Conservation (phyloP, 306 rosid species). For the Rubus parviflorus region DNA sequence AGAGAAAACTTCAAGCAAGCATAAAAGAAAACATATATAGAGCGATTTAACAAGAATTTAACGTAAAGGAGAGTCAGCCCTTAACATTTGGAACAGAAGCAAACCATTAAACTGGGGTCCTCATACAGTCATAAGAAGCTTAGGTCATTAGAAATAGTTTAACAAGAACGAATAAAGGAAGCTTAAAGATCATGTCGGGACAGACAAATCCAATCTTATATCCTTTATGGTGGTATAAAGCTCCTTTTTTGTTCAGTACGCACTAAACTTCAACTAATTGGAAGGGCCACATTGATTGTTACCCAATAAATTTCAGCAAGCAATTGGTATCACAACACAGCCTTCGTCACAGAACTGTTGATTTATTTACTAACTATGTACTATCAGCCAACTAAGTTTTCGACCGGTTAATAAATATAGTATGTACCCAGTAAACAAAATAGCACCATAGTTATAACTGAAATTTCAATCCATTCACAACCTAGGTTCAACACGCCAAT, state of each 20-base stretch:
- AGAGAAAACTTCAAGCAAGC: too few relatives aligned
- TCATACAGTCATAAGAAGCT: slow-evolving; percentile 68
- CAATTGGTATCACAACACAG: not conserved
- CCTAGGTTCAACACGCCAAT: not conserved
- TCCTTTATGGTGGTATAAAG: slow-evolving; percentile 70
- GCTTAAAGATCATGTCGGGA: slow-evolving; percentile 74
- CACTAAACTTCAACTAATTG: not conserved
- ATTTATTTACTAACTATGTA: not conserved
- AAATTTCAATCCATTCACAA: not conserved
- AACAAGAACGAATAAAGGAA: slow-evolving; percentile 73
- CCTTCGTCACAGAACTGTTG: not conserved
- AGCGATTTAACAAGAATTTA: not conserved
- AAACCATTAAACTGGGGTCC: not conserved
- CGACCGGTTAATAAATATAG: too few relatives aligned
- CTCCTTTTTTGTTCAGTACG: not conserved
- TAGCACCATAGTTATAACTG: not conserved
- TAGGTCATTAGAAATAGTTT: slow-evolving; percentile 59
- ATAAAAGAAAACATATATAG: not conserved
- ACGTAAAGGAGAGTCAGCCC: not conserved
- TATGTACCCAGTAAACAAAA: not conserved
- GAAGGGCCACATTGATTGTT: not conserved
- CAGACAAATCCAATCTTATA: slow-evolving; percentile 88
- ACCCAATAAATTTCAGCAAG: not conserved
- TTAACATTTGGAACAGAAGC: not conserved
- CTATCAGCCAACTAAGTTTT: not conserved